Evolutionary conservation across 1,284 basidiomycete genomes (phyloP), one percentile per base, ranked within the genome.

Genomic region (Apiotrichum siamense): DNA sequence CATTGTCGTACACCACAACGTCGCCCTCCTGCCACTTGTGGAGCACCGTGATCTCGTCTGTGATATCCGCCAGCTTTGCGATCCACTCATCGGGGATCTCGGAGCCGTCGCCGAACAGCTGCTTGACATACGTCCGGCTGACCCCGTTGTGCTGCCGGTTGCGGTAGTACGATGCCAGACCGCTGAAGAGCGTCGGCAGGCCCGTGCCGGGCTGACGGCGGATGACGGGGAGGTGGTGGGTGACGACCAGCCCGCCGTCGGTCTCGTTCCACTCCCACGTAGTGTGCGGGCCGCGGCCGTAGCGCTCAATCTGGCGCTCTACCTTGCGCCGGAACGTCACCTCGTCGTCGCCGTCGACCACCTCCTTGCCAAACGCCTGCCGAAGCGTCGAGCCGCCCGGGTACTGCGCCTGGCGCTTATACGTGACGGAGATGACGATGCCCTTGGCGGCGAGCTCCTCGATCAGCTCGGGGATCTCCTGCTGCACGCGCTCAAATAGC

Each of bases 301-400:
- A 52, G n/a, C 57, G 47, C 23, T 29, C 24, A 31, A 52, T 48
- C 51, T 57, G 57, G 26, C 23, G 29, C 47, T 60, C 58, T 7
- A 48, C 39, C 39, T 58, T 57, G 1, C 17, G 18, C 4, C 50
- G 46, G 36, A 26, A 37, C 4, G 46, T 49, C 4, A 31, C 36
- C 13, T 42, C 43, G 39, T 52, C 49, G 42, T 60, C 58, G 2
- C 38, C 49, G 4, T 45, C 47, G 18, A 29, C 29, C 11, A 49
- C 41, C 3, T 51, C 49, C 37, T 60, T 57, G 15, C 55, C 57
- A 25, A 57, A 60, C n/a, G 58, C 52, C 32, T 57, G 43, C 10
- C 15, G 21, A 17, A 57, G 35, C 3, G 48, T 52, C 20, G 45
- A 48, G 33, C 47, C 46, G 35, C 57, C 53, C 7, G 49, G 26